These are phyloP conservation scores for Sarcomyxa edulis DNA, from an alignment of 768 basidiomycete species.

Conservation along the genomic window DNA sequence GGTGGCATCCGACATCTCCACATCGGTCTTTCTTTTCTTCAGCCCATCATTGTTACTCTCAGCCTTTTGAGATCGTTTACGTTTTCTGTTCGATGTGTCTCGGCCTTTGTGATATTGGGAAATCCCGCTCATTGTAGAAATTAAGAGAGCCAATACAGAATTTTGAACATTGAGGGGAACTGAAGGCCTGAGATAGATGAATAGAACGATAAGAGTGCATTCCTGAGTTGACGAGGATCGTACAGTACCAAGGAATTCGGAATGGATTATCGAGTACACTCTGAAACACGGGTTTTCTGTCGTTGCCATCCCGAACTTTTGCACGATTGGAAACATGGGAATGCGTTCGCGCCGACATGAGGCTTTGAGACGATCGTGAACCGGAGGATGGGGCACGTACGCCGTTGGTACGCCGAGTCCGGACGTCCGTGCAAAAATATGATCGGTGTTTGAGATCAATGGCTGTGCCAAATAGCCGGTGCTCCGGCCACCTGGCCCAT, in stretches of 20 bases:
- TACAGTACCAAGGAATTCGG: slow-evolving; percentile 57
- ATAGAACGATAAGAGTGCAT: slow-evolving; percentile 7
- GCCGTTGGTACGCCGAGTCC: no score
- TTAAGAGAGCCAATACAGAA: slow-evolving; percentile 42
- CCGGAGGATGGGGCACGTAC: background rate
- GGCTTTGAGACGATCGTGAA: background rate
- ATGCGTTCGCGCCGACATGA: slow-evolving; percentile 52
- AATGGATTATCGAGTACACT: slow-evolving; percentile 72
- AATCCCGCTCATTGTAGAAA: slow-evolving; percentile 46
- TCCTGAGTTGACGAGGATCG: slow-evolving; percentile 7
- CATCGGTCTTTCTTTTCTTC: slow-evolving; percentile 3
- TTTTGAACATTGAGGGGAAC: slow-evolving; percentile 63
- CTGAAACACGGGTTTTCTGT: slow-evolving; percentile 64
- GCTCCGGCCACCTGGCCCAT: no score
- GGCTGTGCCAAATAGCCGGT: no score
- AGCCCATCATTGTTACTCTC: slow-evolving; percentile 9
- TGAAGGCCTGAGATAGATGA: slow-evolving; percentile 44
- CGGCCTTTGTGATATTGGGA: slow-evolving; percentile 34
- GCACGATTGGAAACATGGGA: slow-evolving; percentile 62
- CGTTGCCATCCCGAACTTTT: slow-evolving; percentile 35
- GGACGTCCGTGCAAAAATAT: no score
- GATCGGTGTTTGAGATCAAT: no score
- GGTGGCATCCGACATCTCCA: slow-evolving; percentile 3
- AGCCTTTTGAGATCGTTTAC: slow-evolving; percentile 25
- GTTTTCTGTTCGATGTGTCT: slow-evolving; percentile 27